Base-by-base conservation (phyloP, 805 yeast species). In the Maudiozyma saulgeensis region DNA sequence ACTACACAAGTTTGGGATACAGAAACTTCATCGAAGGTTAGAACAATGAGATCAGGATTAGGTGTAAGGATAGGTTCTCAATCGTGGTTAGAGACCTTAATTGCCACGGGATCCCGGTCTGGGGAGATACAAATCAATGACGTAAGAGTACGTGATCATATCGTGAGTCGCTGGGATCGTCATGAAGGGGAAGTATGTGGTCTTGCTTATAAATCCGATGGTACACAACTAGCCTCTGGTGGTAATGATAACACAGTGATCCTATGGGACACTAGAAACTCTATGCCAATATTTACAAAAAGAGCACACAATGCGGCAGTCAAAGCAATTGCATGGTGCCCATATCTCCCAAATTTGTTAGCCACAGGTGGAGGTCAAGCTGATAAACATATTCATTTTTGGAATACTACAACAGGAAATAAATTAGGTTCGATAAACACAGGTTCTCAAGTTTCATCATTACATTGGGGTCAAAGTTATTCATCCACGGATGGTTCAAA, bases 341-440 rank as follows among this genome's bases (percentile, higher is more conserved):
- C 98, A 1, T 84, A 84, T 64, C 91, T 87, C 57, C 71, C 70
- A 31, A 83, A 85, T 52, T 68, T 90, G 48, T 73, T 91, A 47
- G 97, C 97, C n/a, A 84, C 96, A 3, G 99, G 98, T 6, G 99
- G 99, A 47, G 99, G 99, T 15, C 84, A 95, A 12, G 78, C 86
- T 32, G 97, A 93, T 68, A 84, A 81, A 62, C 78, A 82, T 44
- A 86, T 91, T 51, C 91, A 91, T 68, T 87, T 93, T 68, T 93
- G 98, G 98, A 93, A 93, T 67, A 80, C 96, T 3, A 79, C 87
- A 18, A 87, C 95, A 0, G 99, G 98, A 1, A 80, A 90, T 1
- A 72, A 95, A 52, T 80, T 87, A 35, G 87, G 89, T 56, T 77
- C 93, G 9, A 84, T 91, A 21, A 93, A 89, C 56, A 85, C 97